Percentiles rank a stretch among this genome's conserved stretches.
Conservation (phyloP, 495 filamentous ascomycete species). For the Penicillium simplicissimum region DNA sequence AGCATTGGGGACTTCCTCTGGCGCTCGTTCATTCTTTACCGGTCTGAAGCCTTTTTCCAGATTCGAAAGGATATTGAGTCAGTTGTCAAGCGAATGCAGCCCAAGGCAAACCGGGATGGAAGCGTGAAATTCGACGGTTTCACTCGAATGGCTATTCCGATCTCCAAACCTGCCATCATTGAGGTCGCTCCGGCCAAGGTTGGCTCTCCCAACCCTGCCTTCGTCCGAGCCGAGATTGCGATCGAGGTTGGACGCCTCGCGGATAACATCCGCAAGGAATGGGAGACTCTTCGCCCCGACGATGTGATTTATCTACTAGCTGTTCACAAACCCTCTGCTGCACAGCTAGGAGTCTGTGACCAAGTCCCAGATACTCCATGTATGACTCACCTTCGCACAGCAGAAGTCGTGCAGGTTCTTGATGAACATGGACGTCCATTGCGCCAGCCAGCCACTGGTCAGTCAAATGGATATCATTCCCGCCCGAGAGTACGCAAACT, state of each 20-base stretch:
- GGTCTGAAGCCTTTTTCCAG: constrained; percentile 91
- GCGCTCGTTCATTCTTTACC: constrained; percentile 85
- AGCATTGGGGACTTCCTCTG: constrained; percentile 94
- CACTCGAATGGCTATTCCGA: constrained; percentile 88
- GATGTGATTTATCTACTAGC: constrained; percentile 89
- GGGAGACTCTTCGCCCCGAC: constrained; percentile 85
- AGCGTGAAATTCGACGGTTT: constrained; percentile 77
- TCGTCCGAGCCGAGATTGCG: constrained; percentile 83
- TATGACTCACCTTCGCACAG: constrained; percentile 73
- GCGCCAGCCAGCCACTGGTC: constrained; percentile 55
- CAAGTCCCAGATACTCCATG: constrained; percentile 53
- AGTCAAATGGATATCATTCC: constrained; percentile 53
- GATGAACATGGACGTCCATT: constrained; percentile 84
- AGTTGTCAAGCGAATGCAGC: constrained; percentile 74
- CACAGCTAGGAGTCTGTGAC: constrained; percentile 56
- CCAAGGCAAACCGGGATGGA: constrained; percentile 61
- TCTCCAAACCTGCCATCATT: constrained; percentile 82
- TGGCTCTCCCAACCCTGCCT: constrained; percentile 80
- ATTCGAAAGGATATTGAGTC: constrained; percentile 90
- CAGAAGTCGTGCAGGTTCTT: constrained; percentile 82
- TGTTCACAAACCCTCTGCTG: constrained; percentile 54
- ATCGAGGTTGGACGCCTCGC: constrained; percentile 79
- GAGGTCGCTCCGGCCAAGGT: constrained; percentile 84
- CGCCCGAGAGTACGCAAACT: constrained; percentile 65
- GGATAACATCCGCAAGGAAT: constrained; percentile 76